Conservation (phyloP, 106 monocot genomes). For the Dendrobium catenatum region DNA sequence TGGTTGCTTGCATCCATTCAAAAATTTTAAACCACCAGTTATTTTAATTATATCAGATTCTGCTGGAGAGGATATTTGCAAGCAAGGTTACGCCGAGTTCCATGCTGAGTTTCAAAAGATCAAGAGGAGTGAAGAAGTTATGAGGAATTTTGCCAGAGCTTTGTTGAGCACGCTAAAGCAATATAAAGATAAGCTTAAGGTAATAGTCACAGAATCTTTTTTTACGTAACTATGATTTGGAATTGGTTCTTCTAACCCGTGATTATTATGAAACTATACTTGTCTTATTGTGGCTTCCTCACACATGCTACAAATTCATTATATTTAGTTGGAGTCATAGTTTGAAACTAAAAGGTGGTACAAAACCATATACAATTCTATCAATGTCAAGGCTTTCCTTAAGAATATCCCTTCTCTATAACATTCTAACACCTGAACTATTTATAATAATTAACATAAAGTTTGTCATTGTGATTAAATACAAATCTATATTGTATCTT, state of each 20-base stretch:
- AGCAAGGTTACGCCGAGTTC: conserved; percentile 5
- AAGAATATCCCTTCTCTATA: background rate
- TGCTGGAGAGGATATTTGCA: background rate
- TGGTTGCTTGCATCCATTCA: conserved; percentile 6
- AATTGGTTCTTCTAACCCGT: background rate
- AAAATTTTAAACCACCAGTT: conserved; percentile 8
- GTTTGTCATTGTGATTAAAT: no score
- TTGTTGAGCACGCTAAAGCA: conserved; percentile 65
- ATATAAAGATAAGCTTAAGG: conserved; percentile 56
- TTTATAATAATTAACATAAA: background rate
- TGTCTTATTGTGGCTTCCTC: background rate
- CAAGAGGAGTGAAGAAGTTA: conserved; percentile 42
- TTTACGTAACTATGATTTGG: background rate
- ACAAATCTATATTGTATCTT: no score
- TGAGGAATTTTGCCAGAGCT: conserved; percentile 53
- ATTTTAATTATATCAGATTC: conserved; percentile 10
- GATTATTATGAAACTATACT: background rate
- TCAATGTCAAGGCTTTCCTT: background rate
- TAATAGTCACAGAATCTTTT: conserved; percentile 13
- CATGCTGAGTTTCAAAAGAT: conserved; percentile 27
- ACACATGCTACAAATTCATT: background rate
- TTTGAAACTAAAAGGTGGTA: background rate
- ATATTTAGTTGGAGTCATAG: background rate
- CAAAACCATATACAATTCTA: background rate
- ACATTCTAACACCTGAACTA: background rate